These are phyloP conservation scores for Trichoderma harzianum DNA, from an alignment of 2,329 filamentous ascomycete species.

Conservation along the genomic window DNA sequence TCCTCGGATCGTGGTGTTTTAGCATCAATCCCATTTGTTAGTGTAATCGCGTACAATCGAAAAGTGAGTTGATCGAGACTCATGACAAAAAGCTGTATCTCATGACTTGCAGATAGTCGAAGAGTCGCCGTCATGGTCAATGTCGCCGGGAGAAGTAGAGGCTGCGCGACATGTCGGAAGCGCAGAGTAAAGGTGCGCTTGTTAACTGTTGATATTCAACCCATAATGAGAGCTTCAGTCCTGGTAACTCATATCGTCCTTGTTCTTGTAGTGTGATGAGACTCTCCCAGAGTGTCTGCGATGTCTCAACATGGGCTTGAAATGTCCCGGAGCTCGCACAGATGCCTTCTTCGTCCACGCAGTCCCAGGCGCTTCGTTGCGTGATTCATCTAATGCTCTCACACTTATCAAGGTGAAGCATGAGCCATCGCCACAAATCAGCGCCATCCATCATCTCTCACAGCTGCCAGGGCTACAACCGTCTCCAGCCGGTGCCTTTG, in stretches of 20 bases:
- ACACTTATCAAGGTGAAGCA: background rate
- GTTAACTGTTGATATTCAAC: background rate
- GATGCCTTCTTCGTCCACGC: conserved; percentile 19
- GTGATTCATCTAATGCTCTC: background rate
- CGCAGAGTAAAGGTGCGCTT: conserved; percentile 20
- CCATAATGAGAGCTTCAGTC: background rate
- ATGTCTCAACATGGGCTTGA: conserved; percentile 11
- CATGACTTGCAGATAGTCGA: background rate
- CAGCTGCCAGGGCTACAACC: background rate
- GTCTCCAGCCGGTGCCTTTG: conserved; percentile 16
- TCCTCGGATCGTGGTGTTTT: background rate
- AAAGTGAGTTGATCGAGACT: background rate
- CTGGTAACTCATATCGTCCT: background rate
- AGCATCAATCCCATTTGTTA: background rate
- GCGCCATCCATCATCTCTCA: background rate
- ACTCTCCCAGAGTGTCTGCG: conserved; percentile 15
- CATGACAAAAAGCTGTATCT: background rate
- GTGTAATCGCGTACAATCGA: background rate
- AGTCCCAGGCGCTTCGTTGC: background rate
- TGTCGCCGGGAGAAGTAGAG: conserved; percentile 21
- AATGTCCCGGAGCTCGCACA: conserved; percentile 20
- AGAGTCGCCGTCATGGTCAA: conserved; percentile 17
- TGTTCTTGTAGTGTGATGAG: conserved; percentile 17
- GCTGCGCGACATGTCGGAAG: conserved; percentile 19
- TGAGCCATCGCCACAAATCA: background rate